These are phyloP conservation scores for Dalbergia oliveri DNA, from an alignment of 306 rosid species.

Conservation along the genomic window DNA sequence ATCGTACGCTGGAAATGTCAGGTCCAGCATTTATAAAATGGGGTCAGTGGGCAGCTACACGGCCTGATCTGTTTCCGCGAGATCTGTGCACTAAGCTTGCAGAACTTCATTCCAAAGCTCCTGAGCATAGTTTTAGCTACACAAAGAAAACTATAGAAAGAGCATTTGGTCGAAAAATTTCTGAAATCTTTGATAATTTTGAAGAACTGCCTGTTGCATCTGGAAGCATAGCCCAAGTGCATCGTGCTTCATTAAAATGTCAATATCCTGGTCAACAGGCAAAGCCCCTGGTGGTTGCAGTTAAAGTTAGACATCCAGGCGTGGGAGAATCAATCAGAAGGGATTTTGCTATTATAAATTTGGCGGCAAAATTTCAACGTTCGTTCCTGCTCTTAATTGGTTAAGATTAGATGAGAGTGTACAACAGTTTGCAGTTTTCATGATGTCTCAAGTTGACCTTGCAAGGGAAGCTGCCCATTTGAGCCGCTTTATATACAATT, in stretches of 20 bases:
- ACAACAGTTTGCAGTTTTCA: slow-evolving; percentile 97
- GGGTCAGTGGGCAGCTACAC: slow-evolving; percentile 99
- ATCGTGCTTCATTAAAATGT: slow-evolving; percentile 84
- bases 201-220: slow-evolving; percentile 97
- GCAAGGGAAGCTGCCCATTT: slow-evolving; percentile 99
- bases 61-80: slow-evolving; percentile 98
- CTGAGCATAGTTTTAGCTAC: slow-evolving; percentile 92
- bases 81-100: slow-evolving; percentile 86
- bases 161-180: slow-evolving; percentile 86
- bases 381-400: slow-evolving; percentile 91
- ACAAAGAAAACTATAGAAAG: slow-evolving; percentile 89
- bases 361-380: slow-evolving; percentile 73
- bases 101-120: slow-evolving; percentile 95
- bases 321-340: slow-evolving; percentile 97
- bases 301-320: slow-evolving; percentile 98
- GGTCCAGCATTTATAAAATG: slow-evolving; percentile 99
- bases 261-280: slow-evolving; percentile 90
- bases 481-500: slow-evolving; percentile 94
- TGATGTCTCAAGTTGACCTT: slow-evolving; percentile 99
- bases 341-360: slow-evolving; percentile 87
- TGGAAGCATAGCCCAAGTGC: slow-evolving; percentile 99
- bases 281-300: slow-evolving; percentile 85
- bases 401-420: slow-evolving; percentile 99
- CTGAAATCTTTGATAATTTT: slow-evolving; percentile 92
- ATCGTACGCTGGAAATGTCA: slow-evolving; percentile 81